Base-by-base conservation (phyloP, 495 filamentous ascomycete genomes). In the Talaromyces nanjingensis region DNA sequence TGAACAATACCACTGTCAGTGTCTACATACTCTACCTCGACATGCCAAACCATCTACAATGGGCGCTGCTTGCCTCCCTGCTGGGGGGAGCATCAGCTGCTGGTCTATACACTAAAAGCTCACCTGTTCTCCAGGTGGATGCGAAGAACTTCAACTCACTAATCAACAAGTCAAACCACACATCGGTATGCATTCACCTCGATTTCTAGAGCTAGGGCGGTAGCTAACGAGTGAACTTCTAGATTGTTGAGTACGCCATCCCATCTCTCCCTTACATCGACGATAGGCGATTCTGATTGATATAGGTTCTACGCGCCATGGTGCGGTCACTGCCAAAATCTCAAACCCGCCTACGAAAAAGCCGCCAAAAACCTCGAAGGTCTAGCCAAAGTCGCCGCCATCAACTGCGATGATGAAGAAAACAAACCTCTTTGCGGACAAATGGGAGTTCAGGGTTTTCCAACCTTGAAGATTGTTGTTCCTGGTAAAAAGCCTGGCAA, bases 241-340 rank as follows among this genome's bases (percentile, higher is more conserved):
- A 89, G 87, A 84, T 89, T 65, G 81, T 89, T 64, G 87, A 89
- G 87, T 89, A 83, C 83, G 85, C 29, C 27, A 31, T 31, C 29
- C 29, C 63, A 59, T 33, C 52, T 54, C 49, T 34, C 62, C 45
- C 14, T 18, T 34, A 56, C 29, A n/a, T 63, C 64, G 24, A 64
- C 65, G 66, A 67, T 39, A 59, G 24, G 16, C 54, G n/a, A 55
- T 52, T 24, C 60, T 73, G 79, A 56, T 29, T 27, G 11, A 27
- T 56, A 27, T 73, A 92, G 92, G 76, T 97, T 96, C 81, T 97
- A 96, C 69, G 91, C 91, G 7, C 92, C 91, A 39, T 96, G 90
- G 96, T 97, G 94, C 68, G 94, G 94, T 24, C 96, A 98, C 73
- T 98, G 94, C 77, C 81, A 96, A 73, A 97, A 89, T 75, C 87